Evolutionary conservation across 345 rosid genomes (phyloP), one percentile per base, ranked within the genome.

Genomic region (Rubroshorea leprosula): DNA sequence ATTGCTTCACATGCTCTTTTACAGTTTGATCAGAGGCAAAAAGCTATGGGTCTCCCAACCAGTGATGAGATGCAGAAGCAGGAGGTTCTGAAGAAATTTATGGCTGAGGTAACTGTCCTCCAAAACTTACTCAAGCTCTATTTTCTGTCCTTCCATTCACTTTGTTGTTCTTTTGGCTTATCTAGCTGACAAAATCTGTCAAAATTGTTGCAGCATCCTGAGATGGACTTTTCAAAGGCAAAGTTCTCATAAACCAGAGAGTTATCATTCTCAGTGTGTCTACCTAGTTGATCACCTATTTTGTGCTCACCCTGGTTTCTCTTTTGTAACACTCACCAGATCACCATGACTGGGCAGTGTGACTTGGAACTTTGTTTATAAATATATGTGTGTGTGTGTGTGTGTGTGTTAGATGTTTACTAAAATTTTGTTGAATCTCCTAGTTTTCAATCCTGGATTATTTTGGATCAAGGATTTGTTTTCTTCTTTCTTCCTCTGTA

Each of bases 21-120:
- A 41, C 80, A 89, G 99, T 92, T 86, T 68, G 94, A 92, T 65
- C 91, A 92, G 66, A 86, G 97, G 66, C 99, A 89, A 55, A 92
- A 92, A 73, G 66, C 80, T 18, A 84, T 86, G 97, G 98, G 97
- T 14, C 91, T 89, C 5, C 97, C 97, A 8, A 83, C 80, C 55
- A 89, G 98, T 41, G 96, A 78, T 45, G 98, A 89, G 79, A 74
- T 80, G 61, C 89, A 89, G 75, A 83, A 84, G 72, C 85, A 92
- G 72, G 96, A 84, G 39, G 61, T 92, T 45, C 65, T 89, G 52
- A 92, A 92, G 82, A 86, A 86, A 67, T 84, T 92, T 65, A 89
- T 93, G 99, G 61, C 91, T 5, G 76, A 86, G 95, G 95, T 86
- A 54, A 63, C 31, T 27, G 6, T 2, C 8, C 27, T 58, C 6